Conservation (phyloP, 805 yeast species). For the Komagataella pseudopastoris region DNA sequence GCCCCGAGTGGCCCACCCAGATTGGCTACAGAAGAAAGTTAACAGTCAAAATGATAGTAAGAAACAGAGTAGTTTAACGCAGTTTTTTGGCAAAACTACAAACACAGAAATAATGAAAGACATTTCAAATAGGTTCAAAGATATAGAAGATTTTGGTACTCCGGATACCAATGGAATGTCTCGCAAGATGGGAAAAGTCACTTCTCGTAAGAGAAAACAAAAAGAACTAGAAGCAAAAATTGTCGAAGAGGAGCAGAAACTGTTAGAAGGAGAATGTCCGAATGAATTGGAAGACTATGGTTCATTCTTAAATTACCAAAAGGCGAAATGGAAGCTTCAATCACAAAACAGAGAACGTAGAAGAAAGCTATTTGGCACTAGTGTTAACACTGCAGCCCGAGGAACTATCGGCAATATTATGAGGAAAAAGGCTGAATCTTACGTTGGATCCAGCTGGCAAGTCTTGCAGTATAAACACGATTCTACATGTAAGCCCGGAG, state of each 20-base stretch:
- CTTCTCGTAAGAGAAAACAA: conserved; percentile 28
- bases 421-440: conserved; percentile 64
- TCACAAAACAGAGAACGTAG: conserved; percentile 61
- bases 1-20: conserved; percentile 88
- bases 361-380: conserved; percentile 64
- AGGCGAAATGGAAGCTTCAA: conserved; percentile 79
- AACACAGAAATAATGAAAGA: conserved; percentile 22
- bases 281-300: conserved; percentile 52
- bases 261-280: conserved; percentile 45
- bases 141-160: conserved; percentile 62
- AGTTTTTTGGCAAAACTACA: conserved; percentile 37
- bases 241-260: conserved; percentile 30
- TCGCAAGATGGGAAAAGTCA: conserved; percentile 29
- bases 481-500: conserved; percentile 46
- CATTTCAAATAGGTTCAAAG: conserved; percentile 30
- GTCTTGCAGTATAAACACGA: conserved; percentile 56
- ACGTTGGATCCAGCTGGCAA: conserved; percentile 77
- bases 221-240: conserved; percentile 11
- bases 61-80: conserved; percentile 55
- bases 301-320: conserved; percentile 61
- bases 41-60: conserved; percentile 45
- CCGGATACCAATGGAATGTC: conserved; percentile 13
- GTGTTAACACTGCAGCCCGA: conserved; percentile 29
- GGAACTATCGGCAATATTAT: conserved; percentile 57
- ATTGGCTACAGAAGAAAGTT: conserved; percentile 69